A percentile compares a stretch with the other conserved stretches of the same genome.
These are phyloP conservation scores for Solanum peruvianum DNA, from an alignment of 257 asterid genomes.

Conservation along the genomic window DNA sequence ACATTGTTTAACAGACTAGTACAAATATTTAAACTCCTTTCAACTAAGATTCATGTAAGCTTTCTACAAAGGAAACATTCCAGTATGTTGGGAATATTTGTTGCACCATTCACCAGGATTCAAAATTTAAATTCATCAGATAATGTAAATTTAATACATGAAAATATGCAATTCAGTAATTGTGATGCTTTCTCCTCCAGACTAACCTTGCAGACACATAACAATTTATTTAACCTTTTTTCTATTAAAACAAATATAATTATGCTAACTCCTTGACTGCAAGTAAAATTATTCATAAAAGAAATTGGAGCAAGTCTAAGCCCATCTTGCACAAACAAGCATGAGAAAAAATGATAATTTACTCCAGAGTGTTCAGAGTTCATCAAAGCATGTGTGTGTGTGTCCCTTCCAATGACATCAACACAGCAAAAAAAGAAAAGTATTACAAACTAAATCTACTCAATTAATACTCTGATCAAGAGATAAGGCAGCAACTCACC, in stretches of 20 bases:
- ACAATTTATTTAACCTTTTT: not conserved
- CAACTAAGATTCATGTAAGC: not conserved
- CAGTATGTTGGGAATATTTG: not conserved
- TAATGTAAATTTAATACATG: not conserved
- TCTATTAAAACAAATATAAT: not conserved
- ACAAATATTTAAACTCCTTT: not conserved
- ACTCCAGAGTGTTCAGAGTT: not conserved
- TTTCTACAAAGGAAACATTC: not conserved
- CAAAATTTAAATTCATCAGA: not conserved
- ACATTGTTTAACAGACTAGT: not conserved
- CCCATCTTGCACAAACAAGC: not conserved
- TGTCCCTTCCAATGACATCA: not conserved
- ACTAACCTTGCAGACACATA: not conserved
- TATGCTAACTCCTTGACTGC: not conserved
- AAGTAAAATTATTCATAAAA: not conserved
- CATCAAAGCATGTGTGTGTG: not conserved
- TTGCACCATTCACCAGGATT: not conserved
- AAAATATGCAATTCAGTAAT: not conserved
- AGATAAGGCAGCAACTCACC: slow-evolving; percentile 32
- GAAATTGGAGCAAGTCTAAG: not conserved
- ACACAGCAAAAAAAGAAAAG: not conserved
- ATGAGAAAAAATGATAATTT: not conserved
- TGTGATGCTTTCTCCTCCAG: not conserved
- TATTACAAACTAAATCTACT: not conserved
- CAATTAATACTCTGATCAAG: not conserved